These are phyloP conservation scores for Suillus luteus DNA, from an alignment of 768 basidiomycete species.

Conservation along the genomic window DNA sequence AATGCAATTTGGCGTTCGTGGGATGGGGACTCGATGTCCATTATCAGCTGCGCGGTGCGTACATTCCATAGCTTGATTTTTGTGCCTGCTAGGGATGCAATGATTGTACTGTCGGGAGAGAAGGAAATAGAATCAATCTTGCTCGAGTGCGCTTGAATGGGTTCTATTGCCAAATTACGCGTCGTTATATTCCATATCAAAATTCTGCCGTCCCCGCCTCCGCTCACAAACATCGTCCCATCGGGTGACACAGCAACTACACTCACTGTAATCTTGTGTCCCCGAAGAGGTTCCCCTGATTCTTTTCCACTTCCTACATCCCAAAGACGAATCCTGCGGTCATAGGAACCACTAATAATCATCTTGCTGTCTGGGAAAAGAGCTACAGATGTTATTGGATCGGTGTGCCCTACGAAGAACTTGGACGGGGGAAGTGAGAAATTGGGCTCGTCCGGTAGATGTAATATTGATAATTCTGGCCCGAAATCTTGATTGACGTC, in stretches of 20 bases:
- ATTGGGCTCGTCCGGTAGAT: background rate
- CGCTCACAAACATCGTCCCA: background rate
- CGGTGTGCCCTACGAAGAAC: background rate
- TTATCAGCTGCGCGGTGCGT: background rate
- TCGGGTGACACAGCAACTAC: background rate
- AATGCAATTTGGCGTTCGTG: background rate
- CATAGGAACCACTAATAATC: background rate
- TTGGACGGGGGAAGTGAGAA: background rate
- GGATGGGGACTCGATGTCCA: background rate
- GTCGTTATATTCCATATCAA: background rate
- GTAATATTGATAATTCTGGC: background rate
- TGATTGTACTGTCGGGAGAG: background rate
- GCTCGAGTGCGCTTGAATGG: background rate
- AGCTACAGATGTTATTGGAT: background rate
- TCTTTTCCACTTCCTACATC: background rate
- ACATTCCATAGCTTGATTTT: background rate
- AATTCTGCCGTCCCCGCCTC: background rate
- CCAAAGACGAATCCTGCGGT: conserved; percentile 5
- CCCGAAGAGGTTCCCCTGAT: background rate
- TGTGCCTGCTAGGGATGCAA: background rate
- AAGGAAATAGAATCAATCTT: background rate
- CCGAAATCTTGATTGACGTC: background rate
- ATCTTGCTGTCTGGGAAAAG: background rate
- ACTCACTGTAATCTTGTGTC: background rate
- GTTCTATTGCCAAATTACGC: background rate